Percentiles rank a stretch among this genome's conserved stretches.
These are phyloP conservation scores for Barnettozyma sp. DNA, from an alignment of 805 yeast genomes.

Conservation along the genomic window DNA sequence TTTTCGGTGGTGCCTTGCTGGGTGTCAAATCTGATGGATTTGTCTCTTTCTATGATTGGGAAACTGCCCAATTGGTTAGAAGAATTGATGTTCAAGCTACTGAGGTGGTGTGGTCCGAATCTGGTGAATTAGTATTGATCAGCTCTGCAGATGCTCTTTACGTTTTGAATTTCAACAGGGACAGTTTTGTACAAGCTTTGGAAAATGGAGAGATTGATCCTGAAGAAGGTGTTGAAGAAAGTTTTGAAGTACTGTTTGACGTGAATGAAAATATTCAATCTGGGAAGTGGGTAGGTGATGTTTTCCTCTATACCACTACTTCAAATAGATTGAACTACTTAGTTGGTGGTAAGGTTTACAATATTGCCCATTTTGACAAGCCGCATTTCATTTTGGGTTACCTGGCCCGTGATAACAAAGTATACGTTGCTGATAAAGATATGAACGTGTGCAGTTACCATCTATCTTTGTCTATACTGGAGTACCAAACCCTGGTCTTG, in stretches of 20 bases:
- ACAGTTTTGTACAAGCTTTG: slow-evolving; percentile 55
- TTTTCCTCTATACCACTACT: slow-evolving; percentile 82
- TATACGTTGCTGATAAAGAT: slow-evolving; percentile 88
- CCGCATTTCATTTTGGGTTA: slow-evolving; percentile 84
- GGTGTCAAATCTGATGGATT: slow-evolving; percentile 82
- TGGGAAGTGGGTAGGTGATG: slow-evolving; percentile 97
- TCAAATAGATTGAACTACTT: slow-evolving; percentile 86
- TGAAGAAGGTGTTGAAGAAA: slow-evolving; percentile 84
- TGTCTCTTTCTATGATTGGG: slow-evolving; percentile 92
- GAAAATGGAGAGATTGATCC: slow-evolving; percentile 51
- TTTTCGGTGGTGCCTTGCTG: slow-evolving; percentile 83
- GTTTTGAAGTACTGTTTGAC: slow-evolving; percentile 81
- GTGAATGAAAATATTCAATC: slow-evolving; percentile 74
- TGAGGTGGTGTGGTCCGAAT: slow-evolving; percentile 87
- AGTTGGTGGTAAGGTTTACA: slow-evolving; percentile 90
- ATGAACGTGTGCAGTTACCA: slow-evolving; percentile 75
- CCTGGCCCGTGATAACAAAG: slow-evolving; percentile 80
- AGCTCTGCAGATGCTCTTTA: slow-evolving; percentile 66
- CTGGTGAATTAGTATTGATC: slow-evolving; percentile 82
- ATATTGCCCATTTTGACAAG: slow-evolving; percentile 87
- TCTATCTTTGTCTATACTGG: slow-evolving; percentile 79
- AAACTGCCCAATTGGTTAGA: slow-evolving; percentile 72
- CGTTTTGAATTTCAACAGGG: slow-evolving; percentile 68
- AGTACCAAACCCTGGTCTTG: slow-evolving; percentile 91
- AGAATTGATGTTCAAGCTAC: slow-evolving; percentile 80